Conservation (phyloP, 1,284 basidiomycete species). For the Boletus coffeatus region DNA sequence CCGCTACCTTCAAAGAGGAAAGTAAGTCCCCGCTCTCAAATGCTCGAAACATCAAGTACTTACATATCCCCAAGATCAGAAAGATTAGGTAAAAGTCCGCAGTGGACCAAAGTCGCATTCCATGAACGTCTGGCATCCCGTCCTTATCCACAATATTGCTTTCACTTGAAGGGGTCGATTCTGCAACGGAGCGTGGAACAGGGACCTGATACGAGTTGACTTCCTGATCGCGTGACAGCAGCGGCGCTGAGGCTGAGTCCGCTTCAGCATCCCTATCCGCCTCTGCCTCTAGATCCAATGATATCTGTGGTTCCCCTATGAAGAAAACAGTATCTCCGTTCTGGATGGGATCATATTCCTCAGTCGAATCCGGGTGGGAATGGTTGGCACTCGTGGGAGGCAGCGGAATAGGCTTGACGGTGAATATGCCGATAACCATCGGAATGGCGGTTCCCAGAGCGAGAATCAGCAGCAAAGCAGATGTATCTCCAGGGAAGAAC, state of each 20-base stretch:
- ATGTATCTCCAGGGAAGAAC: constrained; percentile 67
- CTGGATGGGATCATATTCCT: constrained; percentile 14
- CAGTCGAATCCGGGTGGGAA: background rate
- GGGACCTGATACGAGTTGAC: constrained; percentile 7
- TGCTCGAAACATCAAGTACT: constrained; percentile 26
- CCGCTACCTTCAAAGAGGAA: constrained; percentile 60
- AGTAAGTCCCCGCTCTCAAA: background rate
- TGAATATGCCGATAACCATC: constrained; percentile 61
- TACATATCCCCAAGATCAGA: constrained; percentile 62
- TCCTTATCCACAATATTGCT: constrained; percentile 13
- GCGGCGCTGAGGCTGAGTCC: constrained; percentile 12
- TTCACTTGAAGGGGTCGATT: constrained; percentile 11
- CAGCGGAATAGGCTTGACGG: constrained; percentile 56
- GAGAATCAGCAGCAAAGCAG: constrained; percentile 63
- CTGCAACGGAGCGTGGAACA: constrained; percentile 10
- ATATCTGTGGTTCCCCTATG: constrained; percentile 25
- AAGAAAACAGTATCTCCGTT: constrained; percentile 18
- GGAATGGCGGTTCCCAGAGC: constrained; percentile 65
- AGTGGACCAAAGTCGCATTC: constrained; percentile 41
- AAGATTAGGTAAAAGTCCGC: constrained; percentile 77
- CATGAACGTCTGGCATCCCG: constrained; percentile 40
- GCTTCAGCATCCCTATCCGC: constrained; percentile 3
- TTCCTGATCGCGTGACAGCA: constrained; percentile 15
- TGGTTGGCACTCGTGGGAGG: constrained; percentile 21
- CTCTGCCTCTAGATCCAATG: constrained; percentile 24